These are phyloP conservation scores for Botrytis pseudocinerea DNA, from an alignment of 2,329 filamentous ascomycete genomes.

Conservation along the genomic window DNA sequence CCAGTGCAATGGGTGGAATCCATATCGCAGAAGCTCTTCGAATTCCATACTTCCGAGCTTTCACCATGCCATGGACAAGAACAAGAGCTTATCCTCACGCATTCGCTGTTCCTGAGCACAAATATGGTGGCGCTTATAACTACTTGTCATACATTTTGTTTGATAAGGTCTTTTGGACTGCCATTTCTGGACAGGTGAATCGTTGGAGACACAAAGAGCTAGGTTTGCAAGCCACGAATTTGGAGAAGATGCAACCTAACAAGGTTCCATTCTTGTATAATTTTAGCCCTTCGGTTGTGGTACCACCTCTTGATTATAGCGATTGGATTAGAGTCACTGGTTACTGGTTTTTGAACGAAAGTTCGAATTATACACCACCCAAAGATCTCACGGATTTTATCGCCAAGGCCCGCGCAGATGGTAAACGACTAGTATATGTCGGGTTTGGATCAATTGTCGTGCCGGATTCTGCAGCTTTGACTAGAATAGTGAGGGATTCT, in stretches of 20 bases:
- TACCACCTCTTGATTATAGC: conserved; percentile 89
- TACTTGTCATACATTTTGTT: conserved; percentile 95
- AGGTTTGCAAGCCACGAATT: conserved; percentile 73
- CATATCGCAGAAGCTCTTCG: conserved; percentile 92
- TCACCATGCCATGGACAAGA: conserved; percentile 98
- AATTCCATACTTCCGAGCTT: conserved; percentile 95
- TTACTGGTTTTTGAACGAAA: conserved; percentile 95
- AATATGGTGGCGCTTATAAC: conserved; percentile 94
- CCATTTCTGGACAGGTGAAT: conserved; percentile 88
- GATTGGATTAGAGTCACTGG: conserved; percentile 98
- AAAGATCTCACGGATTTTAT: conserved; percentile 79
- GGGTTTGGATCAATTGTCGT: conserved; percentile 97
- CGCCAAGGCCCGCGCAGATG: conserved; percentile 72
- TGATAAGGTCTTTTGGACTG: conserved; percentile 95
- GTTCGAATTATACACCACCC: conserved; percentile 68
- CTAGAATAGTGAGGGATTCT: conserved; percentile 87
- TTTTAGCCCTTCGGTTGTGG: conserved; percentile 91
- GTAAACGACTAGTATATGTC: conserved; percentile 93
- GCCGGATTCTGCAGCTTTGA: conserved; percentile 82
- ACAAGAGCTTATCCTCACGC: conserved; percentile 95
- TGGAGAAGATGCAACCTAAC: conserved; percentile 92
- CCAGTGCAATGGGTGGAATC: conserved; percentile 95
- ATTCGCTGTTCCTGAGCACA: conserved; percentile 88
- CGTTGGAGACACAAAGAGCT: conserved; percentile 84
- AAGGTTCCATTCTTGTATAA: conserved; percentile 99